Evolutionary conservation across 2,329 filamentous ascomycete genomes (phyloP), one percentile per base, ranked within the genome.

Genomic region (Colletotrichum cordylinicola): DNA sequence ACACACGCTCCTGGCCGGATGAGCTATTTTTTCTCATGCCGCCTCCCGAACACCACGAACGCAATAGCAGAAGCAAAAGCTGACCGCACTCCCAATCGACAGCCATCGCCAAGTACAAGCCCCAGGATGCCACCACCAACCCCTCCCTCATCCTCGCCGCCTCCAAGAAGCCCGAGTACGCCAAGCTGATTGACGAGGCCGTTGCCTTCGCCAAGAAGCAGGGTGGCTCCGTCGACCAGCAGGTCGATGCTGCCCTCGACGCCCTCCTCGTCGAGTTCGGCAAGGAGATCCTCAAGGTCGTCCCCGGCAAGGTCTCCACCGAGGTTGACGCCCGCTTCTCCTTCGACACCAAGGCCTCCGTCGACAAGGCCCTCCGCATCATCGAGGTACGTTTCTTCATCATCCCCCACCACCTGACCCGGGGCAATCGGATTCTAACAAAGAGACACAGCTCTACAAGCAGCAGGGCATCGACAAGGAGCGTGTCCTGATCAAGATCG

Each of bases 111-210:
- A 98, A 98, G 91, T 99, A 99, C 93, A 98, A 98, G 93, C 97
- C 97, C 80, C 96, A 99, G 91, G 97, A 99, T 95, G 97, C 97
- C 84, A 99, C 97, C 87, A 99, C 97, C 90, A 99, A 99, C 93
- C 97, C 97, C 77, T 98, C 97, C 79, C 92, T 99, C 86, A 98
- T 99, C 88, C 94, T 99, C 85, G 96, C 96, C 81, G 97, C 97
- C 79, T 96, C 97, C 85, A 98, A 99, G 92, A 98, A 98, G 93
- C 85, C 95, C 85, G 96, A 98, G 88, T 98, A 98, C 87, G 95
- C 95, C 83, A 93, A 94, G 87, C 90, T 98, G 84, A 98, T 98
- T 82, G 96, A 98, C 84, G 88, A 90, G 73, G 96, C 96, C 81
- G 90, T 98, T 81, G 91, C 90, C 79, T 96, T 95, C 88, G 96